Evolutionary conservation across 139 green algal species (phyloP), one percentile per base, ranked within the genome.

Genomic region (Coelastrella sp.): DNA sequence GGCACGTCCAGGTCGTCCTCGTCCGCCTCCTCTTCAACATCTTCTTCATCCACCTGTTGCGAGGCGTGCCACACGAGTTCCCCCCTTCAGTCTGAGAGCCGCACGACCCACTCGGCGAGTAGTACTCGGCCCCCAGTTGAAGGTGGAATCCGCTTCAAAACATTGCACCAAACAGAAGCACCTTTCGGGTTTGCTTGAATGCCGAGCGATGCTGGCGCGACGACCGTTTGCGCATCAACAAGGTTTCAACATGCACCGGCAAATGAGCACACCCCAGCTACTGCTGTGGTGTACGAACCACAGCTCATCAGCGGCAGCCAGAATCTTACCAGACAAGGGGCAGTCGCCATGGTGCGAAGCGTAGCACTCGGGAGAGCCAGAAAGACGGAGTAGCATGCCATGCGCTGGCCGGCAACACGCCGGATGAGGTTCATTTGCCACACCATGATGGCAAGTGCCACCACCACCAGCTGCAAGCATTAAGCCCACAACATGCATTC

Each of bases 11-110:
- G 32, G 32, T 47, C 32, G 32, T 47, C 86, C 7, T 90, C 81
- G 65, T 90, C 86, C 6, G 64, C 86, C 7, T 86, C 86, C 10
- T 13, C 57, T 60, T 22, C 77, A 13, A 57, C 54, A 23, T 78
- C 75, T 17, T 90, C 86, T 10, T 90, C 86, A 73, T 90, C 86
- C 54, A 90, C 76, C 86, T 90, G 86, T 5, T 47, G 32, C 32
- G 32, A 47, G 32, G 32, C 32, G 32, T 47, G 32, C 32, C 32
- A 47, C 32, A 47, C 32, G 32, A 47, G 32, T 47, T 47, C 32
- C 32, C 32, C 32, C 32, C 0, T 47, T 47, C n/a, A n/a, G n/a
- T n/a, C 2, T 58, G 47, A 4, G 2, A 71, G 13, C 8, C 22
- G 77, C 19, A 77, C 5, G 3, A 6, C 71, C 32, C 1, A 47